Conservation (phyloP, 306 rosid species). For the Castanopsis chinensis region DNA sequence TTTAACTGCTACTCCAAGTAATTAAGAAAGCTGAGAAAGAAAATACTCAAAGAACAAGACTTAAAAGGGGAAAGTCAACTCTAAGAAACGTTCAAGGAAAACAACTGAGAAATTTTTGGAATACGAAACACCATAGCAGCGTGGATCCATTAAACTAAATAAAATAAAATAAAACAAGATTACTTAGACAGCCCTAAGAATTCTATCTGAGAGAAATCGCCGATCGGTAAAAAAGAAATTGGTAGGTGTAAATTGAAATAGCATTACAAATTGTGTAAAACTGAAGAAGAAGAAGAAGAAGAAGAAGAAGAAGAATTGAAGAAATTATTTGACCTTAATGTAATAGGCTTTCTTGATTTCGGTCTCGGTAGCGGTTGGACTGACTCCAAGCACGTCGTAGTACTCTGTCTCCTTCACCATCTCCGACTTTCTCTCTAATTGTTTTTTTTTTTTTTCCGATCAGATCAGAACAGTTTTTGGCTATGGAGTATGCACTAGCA, state of each 20-base stretch:
- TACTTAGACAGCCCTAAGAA: too few relatives aligned
- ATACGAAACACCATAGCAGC: too few relatives aligned
- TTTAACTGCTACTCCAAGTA: not conserved
- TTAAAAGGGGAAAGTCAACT: not conserved
- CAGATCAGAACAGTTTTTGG: slow-evolving; percentile 23
- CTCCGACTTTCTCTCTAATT: slow-evolving; percentile 1
- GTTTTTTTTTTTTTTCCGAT: not conserved
- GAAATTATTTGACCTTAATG: slow-evolving; percentile 60
- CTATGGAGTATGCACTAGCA: too few relatives aligned
- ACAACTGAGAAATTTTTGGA: too few relatives aligned
- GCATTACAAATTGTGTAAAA: too few relatives aligned
- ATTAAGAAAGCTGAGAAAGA: not conserved
- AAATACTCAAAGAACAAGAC: not conserved
- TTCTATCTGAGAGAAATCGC: too few relatives aligned
- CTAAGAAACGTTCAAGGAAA: not conserved
- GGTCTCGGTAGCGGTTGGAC: slow-evolving; percentile 80
- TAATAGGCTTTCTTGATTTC: slow-evolving; percentile 99
- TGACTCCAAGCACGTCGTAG: slow-evolving; percentile 90
- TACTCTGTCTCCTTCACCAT: slow-evolving; percentile 99
- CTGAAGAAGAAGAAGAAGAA: not conserved
- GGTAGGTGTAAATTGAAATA: too few relatives aligned
- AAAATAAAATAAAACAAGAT: too few relatives aligned
- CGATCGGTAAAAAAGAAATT: too few relatives aligned
- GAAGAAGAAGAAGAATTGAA: not conserved
- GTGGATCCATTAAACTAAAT: too few relatives aligned